Evolutionary conservation across 2,329 filamentous ascomycete species (phyloP).

Genomic region (Sclerotinia spermophila): DNA sequence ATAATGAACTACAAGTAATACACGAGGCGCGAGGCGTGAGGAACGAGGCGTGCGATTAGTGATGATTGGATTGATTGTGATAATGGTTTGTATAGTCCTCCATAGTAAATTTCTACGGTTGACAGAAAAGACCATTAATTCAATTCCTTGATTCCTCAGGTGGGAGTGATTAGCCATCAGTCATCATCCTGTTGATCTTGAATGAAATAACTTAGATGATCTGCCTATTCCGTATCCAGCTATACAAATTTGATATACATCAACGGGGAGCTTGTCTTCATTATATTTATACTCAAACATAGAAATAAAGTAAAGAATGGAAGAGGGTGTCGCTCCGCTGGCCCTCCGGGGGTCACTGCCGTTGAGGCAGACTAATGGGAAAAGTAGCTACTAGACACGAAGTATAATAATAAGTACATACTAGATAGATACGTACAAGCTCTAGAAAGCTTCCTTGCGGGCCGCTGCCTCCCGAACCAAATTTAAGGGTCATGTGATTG

Average conservation of each 20-base stretch:
- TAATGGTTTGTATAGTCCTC: not conserved
- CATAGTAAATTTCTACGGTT: not conserved
- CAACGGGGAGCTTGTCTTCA: not conserved
- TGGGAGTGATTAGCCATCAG: not conserved
- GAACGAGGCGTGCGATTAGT: not conserved
- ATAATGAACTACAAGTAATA: not conserved
- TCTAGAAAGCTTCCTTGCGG: not conserved
- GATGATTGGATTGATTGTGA: not conserved
- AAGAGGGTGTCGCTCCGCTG: not conserved
- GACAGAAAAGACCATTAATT: not conserved
- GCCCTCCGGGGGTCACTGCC: not conserved
- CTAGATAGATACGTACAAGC: not conserved
- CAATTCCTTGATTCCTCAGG: fast-evolving
- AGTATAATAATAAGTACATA: too few relatives aligned
- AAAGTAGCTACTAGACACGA: not conserved
- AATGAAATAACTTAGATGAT: not conserved
- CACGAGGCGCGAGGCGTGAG: constrained; percentile 1
- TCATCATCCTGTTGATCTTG: not conserved
- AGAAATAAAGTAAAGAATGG: fast-evolving
- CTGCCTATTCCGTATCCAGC: not conserved
- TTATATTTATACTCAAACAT: not conserved
- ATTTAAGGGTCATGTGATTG: not conserved
- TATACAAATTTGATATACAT: not conserved
- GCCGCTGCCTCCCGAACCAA: not conserved
- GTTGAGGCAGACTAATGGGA: not conserved